Conservation (phyloP, 257 asterid genomes). For the Leonotis leonurus region DNA sequence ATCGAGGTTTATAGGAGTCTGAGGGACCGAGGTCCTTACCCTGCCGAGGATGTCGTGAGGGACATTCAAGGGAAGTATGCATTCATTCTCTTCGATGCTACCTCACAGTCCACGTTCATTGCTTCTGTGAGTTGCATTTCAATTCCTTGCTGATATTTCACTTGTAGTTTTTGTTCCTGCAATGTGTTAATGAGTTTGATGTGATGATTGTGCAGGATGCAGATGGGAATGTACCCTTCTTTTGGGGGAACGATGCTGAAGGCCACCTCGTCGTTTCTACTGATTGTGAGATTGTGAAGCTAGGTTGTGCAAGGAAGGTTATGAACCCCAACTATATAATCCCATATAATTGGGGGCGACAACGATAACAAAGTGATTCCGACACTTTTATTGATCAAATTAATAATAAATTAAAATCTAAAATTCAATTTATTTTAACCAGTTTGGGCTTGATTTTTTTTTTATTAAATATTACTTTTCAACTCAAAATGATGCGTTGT, state of each 20-base stretch:
- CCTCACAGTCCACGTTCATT: conserved; percentile 45
- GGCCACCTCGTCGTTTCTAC: conserved; percentile 68
- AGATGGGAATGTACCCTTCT: conserved; percentile 65
- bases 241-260: conserved; percentile 73
- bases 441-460: too few species aligned
- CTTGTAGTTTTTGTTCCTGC: background rate
- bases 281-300: conserved; percentile 57
- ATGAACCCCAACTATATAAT: too few species aligned
- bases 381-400: too few species aligned
- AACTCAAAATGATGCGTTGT: too few species aligned
- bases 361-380: too few species aligned
- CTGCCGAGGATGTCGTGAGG: conserved; percentile 86
- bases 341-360: too few species aligned
- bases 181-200: background rate
- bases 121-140: conserved; percentile 65
- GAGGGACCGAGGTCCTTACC: conserved; percentile 97
- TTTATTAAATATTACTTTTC: too few species aligned
- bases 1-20: conserved; percentile 91
- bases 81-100: conserved; percentile 62
- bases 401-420: too few species aligned
- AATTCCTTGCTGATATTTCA: too few species aligned
- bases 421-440: too few species aligned
- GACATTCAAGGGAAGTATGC: conserved; percentile 82
- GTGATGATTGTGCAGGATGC: conserved; percentile 34
- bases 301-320: conserved; percentile 75